Evolutionary conservation across 1,139 yeast species (phyloP).

Genomic region (Geotrichum restrictum): DNA sequence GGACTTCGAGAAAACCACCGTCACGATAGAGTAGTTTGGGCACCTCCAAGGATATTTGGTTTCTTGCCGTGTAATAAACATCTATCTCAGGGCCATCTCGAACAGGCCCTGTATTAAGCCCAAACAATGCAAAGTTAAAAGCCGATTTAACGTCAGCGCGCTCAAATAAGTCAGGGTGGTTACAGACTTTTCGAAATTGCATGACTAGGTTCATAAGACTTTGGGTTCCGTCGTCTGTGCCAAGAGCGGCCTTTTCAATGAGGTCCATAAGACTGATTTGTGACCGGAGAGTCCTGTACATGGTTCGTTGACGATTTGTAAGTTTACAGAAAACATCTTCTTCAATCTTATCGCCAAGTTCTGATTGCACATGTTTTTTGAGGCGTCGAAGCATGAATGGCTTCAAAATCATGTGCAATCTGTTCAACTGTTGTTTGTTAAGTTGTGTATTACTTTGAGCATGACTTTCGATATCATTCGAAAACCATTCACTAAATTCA

Average conservation of each 20-base stretch:
- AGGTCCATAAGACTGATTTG: constrained; percentile 87
- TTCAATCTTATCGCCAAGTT: constrained; percentile 94
- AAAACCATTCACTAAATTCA: constrained; percentile 98
- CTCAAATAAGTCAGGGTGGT: constrained; percentile 96
- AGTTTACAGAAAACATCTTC: constrained; percentile 89
- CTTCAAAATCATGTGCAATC: constrained; percentile 90
- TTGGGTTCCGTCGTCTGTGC: constrained; percentile 64
- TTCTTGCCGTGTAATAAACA: constrained; percentile 60
- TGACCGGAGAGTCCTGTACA: constrained; percentile 82
- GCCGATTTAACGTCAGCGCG: constrained; percentile 91
- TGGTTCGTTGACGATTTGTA: constrained; percentile 81
- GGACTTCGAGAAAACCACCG: constrained; percentile 52
- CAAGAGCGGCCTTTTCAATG: constrained; percentile 65
- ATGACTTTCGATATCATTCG: constrained; percentile 95
- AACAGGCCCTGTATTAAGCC: constrained; percentile 67
- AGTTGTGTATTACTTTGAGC: constrained; percentile 93
- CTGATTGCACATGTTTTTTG: constrained; percentile 95
- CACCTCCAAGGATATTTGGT: constrained; percentile 52
- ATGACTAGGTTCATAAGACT: constrained; percentile 90
- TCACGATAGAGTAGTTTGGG: constrained; percentile 75
- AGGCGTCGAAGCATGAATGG: constrained; percentile 98
- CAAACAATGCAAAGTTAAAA: constrained; percentile 68
- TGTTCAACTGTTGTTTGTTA: constrained; percentile 86
- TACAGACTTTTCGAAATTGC: constrained; percentile 98
- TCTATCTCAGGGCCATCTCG: constrained; percentile 61